Base-by-base conservation (phyloP, 139 green algal species). In the Ostreobium quekettii region DNA sequence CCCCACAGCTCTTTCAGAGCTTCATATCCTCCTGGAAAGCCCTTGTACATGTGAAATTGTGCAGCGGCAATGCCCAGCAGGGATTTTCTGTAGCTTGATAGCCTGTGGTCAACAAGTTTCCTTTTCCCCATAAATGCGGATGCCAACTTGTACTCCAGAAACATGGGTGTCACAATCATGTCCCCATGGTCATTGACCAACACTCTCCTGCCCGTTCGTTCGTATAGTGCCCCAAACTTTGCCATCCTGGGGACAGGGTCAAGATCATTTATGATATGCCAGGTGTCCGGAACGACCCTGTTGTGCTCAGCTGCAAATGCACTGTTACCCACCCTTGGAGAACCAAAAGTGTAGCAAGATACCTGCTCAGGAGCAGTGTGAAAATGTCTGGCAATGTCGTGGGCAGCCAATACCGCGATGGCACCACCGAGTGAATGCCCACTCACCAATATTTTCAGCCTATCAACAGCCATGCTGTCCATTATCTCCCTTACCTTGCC, bases 191-290 rank as follows among this genome's bases (percentile, higher is more conserved):
- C 33, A 58, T 85, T 77, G 15, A 85, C 36, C 11, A 87, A 72
- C 11, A 83, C 78, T 35, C 79, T 64, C 7, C 76, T 33, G 1
- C 82, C 82, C n/a, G 64, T 61, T 24, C 79, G 76, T 68, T 87
- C 85, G 74, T 87, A 87, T 11, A 77, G 39, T 26, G 32, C 33
- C 39, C 76, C 29, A 28, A 84, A 79, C 60, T 82, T 82, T 57
- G 68, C 67, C 0, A 53, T 74, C 2, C 72, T 36, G 0, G 76
- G 67, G 31, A 82, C 63, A 8, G 69, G 62, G 47, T 82, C 76
- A 58, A 77, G 73, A 36, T 85, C 73, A 53, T 88, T 86, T 58
- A 89, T 88, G 38, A 89, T 63, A 68, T 82, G 71, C 76, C 81
- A 89, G 11, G 77, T 85, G 63, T 88, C 71, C 5, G 78, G 82